Conservation (phyloP, 73 alveolate genomes). For the Paramecium pentaurelia region DNA sequence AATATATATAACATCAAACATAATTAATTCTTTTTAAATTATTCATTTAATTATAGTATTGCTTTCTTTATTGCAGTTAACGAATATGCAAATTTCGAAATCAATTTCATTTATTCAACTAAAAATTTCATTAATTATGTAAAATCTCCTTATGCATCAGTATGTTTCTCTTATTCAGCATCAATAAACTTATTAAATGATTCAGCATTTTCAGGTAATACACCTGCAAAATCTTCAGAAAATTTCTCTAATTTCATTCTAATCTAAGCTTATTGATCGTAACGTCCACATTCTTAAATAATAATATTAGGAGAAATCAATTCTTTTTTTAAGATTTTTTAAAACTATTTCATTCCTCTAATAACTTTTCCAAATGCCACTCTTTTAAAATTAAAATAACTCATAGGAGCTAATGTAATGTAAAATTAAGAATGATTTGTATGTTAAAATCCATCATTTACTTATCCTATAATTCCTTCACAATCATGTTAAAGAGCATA, state of each 20-base stretch:
- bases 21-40: background rate
- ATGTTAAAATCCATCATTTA: conserved; percentile 55
- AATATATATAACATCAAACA: background rate
- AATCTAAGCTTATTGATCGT: background rate
- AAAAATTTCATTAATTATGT: background rate
- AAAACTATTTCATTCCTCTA: conserved; percentile 15
- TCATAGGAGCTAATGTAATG: conserved; percentile 46
- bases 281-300: background rate
- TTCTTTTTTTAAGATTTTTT: background rate
- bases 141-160: conserved; percentile 29
- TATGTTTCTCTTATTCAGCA: conserved; percentile 15
- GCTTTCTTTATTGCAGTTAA: background rate
- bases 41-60: background rate
- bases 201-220: background rate
- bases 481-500: conserved; percentile 48
- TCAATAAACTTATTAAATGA: background rate
- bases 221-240: background rate
- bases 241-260: background rate
- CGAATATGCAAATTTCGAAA: conserved; percentile 2
- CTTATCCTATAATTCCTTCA: conserved; percentile 50
- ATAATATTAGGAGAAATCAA: background rate
- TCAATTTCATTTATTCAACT: background rate
- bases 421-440: conserved; percentile 51
- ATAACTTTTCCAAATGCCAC: conserved; percentile 58
- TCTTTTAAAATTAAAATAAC: conserved; percentile 31